These are phyloP conservation scores for Ophiobolus disseminans DNA, from an alignment of 2,329 filamentous ascomycete genomes.

Conservation along the genomic window DNA sequence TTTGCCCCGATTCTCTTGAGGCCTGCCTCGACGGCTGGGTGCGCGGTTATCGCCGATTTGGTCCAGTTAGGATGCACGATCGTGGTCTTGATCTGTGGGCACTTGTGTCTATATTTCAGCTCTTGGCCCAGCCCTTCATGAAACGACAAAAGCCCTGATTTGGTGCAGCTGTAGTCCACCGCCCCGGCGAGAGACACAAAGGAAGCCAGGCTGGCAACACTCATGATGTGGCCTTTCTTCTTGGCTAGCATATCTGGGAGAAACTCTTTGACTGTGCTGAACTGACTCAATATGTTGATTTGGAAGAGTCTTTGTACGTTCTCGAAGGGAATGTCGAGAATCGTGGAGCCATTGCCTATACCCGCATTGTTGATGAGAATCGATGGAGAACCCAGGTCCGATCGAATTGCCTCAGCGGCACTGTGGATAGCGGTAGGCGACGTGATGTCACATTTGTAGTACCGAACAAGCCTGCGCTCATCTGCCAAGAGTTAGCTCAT, in stretches of 20 bases:
- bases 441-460: slow-evolving; percentile 46
- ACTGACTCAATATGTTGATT: slow-evolving; percentile 47
- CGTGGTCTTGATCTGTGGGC: slow-evolving; percentile 53
- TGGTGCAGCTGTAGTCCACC: slow-evolving; percentile 46
- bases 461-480: slow-evolving; percentile 25
- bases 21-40: slow-evolving; percentile 33
- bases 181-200: slow-evolving; percentile 42
- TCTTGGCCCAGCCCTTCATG: slow-evolving; percentile 49
- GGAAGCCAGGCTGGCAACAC: slow-evolving; percentile 44
- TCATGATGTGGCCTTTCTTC: slow-evolving; percentile 47
- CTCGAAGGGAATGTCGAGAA: slow-evolving; percentile 39
- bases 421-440: slow-evolving; percentile 36
- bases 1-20: slow-evolving; percentile 40
- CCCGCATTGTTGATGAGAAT: slow-evolving; percentile 49
- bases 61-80: slow-evolving; percentile 54
- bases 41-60: slow-evolving; percentile 47
- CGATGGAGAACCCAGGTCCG: slow-evolving; percentile 39
- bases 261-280: slow-evolving; percentile 47
- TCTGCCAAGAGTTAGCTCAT: slow-evolving; percentile 16
- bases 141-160: slow-evolving; percentile 42
- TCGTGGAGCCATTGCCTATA: slow-evolving; percentile 42
- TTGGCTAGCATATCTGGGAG: slow-evolving; percentile 47
- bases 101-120: slow-evolving; percentile 52
- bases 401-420: slow-evolving; percentile 42
- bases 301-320: slow-evolving; percentile 39